Evolutionary conservation across 176 grass and related monocot species (phyloP).

Genomic region (Coix lacrymajobi): DNA sequence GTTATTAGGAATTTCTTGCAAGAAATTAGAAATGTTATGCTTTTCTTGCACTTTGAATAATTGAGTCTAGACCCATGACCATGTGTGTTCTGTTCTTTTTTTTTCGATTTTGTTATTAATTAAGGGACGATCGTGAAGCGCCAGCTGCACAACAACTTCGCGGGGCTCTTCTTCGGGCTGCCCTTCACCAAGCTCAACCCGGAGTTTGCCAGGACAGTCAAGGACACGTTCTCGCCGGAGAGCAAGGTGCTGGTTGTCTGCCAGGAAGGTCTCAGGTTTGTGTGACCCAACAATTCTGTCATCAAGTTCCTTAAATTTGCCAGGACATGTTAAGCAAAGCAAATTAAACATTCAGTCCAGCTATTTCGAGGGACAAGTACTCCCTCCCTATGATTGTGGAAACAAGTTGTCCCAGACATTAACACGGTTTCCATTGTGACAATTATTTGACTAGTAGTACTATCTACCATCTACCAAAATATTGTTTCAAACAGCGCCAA

Average conservation of each 20-base stretch:
- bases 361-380: neutral
- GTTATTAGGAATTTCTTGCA: neutral
- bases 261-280: slow-evolving; percentile 90
- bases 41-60: neutral
- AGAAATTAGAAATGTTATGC: neutral
- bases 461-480: neutral
- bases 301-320: neutral
- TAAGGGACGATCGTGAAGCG: slow-evolving; percentile 82
- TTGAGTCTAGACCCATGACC: neutral
- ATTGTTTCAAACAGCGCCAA: neutral
- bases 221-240: slow-evolving; percentile 58
- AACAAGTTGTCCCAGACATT: neutral
- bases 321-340: neutral
- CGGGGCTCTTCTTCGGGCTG: slow-evolving; percentile 77
- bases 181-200: slow-evolving; percentile 73
- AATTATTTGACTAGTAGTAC: neutral
- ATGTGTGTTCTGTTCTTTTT: neutral
- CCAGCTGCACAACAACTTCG: slow-evolving; percentile 73
- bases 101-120: neutral
- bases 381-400: neutral
- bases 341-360: neutral
- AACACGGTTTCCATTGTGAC: neutral
- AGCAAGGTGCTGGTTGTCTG: slow-evolving; percentile 81
- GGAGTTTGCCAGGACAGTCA: slow-evolving; percentile 64
- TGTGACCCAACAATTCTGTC: neutral